Evolutionary conservation across 305 asterid genomes (phyloP).

Genomic region (Fraxinus greggii): DNA sequence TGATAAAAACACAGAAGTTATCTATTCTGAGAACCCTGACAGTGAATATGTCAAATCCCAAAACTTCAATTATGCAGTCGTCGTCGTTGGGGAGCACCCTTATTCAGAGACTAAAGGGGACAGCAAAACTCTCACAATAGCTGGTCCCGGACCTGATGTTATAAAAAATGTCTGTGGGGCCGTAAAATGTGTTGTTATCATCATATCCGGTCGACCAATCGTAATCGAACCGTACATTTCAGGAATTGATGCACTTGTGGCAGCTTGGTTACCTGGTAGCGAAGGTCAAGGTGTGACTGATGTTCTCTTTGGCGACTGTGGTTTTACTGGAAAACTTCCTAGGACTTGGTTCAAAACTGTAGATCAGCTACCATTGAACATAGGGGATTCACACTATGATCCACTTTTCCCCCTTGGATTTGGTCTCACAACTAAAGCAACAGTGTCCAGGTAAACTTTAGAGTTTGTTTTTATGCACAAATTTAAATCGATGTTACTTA

Average conservation of each 20-base stretch:
- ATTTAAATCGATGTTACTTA: too few relatives aligned
- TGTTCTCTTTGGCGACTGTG: conserved; percentile 23
- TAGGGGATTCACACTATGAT: neutral
- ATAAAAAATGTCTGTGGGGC: conserved; percentile 9
- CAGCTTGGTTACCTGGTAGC: conserved; percentile 18
- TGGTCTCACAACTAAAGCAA: neutral
- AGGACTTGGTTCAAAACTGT: conserved; percentile 20
- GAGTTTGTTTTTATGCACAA: too few relatives aligned
- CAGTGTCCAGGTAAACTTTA: neutral
- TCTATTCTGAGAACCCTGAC: conserved; percentile 40
- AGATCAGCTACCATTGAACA: neutral
- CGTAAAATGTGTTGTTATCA: conserved; percentile 13
- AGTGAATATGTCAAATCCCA: conserved; percentile 29
- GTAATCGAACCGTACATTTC: conserved; percentile 15
- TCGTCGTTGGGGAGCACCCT: conserved; percentile 46
- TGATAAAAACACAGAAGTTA: conserved; percentile 35
- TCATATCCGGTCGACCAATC: conserved; percentile 24
- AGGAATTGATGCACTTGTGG: conserved; percentile 23
- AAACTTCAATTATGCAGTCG: conserved; percentile 44
- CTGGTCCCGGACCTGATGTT: conserved; percentile 1
- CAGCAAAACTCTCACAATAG: conserved; percentile 5
- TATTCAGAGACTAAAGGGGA: conserved; percentile 24
- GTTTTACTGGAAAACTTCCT: conserved; percentile 19
- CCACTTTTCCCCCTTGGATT: neutral
- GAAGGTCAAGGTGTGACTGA: conserved; percentile 23